A percentile compares a stretch with the other conserved stretches of the same genome.
phyloP scores from a whole-genome alignment of 306 rosid species.

The Glycyrrhiza uralensis region DNA sequence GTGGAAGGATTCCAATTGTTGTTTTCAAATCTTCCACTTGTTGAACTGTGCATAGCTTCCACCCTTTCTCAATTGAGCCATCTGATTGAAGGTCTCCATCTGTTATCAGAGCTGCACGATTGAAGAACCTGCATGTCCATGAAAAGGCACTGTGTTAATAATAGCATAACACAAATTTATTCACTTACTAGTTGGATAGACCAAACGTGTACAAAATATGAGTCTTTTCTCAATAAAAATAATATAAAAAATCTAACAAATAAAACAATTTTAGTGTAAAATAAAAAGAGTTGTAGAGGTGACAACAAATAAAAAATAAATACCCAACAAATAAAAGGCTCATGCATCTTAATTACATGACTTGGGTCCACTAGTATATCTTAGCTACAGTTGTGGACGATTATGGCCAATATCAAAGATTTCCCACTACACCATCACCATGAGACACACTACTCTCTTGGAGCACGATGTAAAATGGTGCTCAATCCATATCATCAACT shows the following conservation, averaged over 20 bases:
- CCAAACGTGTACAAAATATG: neutral
- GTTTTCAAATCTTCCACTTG: constrained; percentile 62
- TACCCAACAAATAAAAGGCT: no score
- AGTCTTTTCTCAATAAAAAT: neutral
- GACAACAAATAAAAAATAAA: neutral
- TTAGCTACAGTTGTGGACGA: neutral
- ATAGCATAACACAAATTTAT: neutral
- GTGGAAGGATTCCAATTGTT: constrained; percentile 40
- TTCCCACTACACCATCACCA: neutral
- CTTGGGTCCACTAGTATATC: neutral
- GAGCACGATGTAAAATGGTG: neutral
- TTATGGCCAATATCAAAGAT: neutral
- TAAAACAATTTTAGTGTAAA: no score
- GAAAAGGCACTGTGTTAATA: neutral
- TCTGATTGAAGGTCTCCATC: constrained; percentile 44
- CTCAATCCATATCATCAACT: no score
- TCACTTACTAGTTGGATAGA: neutral
- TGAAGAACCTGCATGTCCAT: constrained; percentile 44
- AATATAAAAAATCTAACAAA: no score
- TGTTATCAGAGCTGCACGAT: constrained; percentile 42
- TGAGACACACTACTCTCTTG: neutral
- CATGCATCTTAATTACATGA: neutral
- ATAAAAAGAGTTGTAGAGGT: no score
- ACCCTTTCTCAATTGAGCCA: constrained; percentile 44
- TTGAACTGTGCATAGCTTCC: constrained; percentile 52